Evolutionary conservation across 2,329 filamentous ascomycete species (phyloP).

Genomic region (Mariannaea sp.): DNA sequence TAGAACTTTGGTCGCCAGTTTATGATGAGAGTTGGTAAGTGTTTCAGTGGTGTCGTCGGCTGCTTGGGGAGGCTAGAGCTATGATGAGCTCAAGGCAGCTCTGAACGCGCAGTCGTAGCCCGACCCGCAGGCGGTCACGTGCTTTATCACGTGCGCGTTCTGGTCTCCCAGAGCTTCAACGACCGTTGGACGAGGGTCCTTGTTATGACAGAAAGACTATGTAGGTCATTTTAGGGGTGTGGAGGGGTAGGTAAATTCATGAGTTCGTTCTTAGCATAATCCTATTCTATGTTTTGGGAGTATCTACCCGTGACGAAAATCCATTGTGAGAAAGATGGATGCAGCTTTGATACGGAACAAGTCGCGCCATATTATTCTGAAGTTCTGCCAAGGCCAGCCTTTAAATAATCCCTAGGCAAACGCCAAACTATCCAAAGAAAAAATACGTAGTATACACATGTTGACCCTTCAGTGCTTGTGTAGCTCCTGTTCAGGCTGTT

Average conservation of each 20-base stretch:
- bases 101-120: conserved; percentile 49
- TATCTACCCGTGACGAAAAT: too few relatives aligned
- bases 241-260: too few relatives aligned
- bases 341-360: too few relatives aligned
- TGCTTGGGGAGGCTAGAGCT: conserved; percentile 43
- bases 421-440: conserved; percentile 13
- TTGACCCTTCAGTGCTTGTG: conserved; percentile 28
- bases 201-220: too few relatives aligned
- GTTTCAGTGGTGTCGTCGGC: conserved; percentile 34
- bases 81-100: conserved; percentile 52
- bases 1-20: conserved; percentile 2
- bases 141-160: conserved; percentile 15
- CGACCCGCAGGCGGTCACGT: conserved; percentile 20
- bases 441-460: conserved; percentile 20
- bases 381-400: too few relatives aligned
- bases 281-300: too few relatives aligned
- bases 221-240: too few relatives aligned
- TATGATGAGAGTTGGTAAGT: conserved; percentile 27
- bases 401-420: conserved; percentile 10
- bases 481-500: conserved; percentile 25
- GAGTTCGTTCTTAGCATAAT: too few relatives aligned
- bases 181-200: too few relatives aligned
- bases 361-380: too few relatives aligned
- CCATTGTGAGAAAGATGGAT: too few relatives aligned
- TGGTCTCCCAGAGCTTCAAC: conserved; percentile 22